A percentile compares a stretch with the other conserved stretches of the same genome.
Conservation (phyloP, 2,329 filamentous ascomycete genomes). For the Xylaria sp. region DNA sequence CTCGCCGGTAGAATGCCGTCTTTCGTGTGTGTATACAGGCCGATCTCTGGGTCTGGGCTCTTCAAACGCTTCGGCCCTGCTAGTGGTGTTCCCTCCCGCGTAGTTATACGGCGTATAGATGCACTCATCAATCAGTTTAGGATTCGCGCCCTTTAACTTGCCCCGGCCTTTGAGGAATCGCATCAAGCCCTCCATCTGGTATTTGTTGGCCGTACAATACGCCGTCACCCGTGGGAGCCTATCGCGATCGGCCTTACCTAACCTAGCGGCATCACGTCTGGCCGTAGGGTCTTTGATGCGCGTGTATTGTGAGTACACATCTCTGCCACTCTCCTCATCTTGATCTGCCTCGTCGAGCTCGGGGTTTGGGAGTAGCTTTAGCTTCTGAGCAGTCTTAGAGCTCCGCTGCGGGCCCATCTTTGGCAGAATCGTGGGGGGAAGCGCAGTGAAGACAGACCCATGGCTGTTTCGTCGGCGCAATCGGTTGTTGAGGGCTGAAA, state of each 20-base stretch:
- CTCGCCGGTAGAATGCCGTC: slow-evolving; percentile 80
- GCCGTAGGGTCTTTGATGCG: slow-evolving; percentile 97
- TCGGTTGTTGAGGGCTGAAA: slow-evolving; percentile 87
- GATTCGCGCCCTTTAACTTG: slow-evolving; percentile 80
- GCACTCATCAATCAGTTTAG: slow-evolving; percentile 96
- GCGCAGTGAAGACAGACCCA: slow-evolving; percentile 64
- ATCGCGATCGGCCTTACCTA: slow-evolving; percentile 93
- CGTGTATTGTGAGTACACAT: slow-evolving; percentile 98
- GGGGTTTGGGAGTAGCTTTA: slow-evolving; percentile 95
- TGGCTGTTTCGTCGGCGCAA: slow-evolving; percentile 87
- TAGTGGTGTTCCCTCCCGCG: slow-evolving; percentile 52
- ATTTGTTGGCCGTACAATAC: slow-evolving; percentile 93
- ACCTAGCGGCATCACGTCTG: slow-evolving; percentile 85
- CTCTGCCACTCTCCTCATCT: slow-evolving; percentile 91
- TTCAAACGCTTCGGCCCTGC: slow-evolving; percentile 54
- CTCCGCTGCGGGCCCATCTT: slow-evolving; percentile 96
- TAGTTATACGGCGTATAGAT: slow-evolving; percentile 96
- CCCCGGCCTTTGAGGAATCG: slow-evolving; percentile 87
- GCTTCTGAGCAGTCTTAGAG: slow-evolving; percentile 94
- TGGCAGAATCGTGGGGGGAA: slow-evolving; percentile 54
- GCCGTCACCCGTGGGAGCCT: slow-evolving; percentile 90
- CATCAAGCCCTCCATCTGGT: slow-evolving; percentile 89
- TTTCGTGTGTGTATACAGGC: slow-evolving; percentile 63
- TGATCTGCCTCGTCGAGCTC: slow-evolving; percentile 74
- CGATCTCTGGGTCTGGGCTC: slow-evolving; percentile 47